Base-by-base conservation (phyloP, 1,139 yeast species). In the Pneumocystis oryctolagi region DNA sequence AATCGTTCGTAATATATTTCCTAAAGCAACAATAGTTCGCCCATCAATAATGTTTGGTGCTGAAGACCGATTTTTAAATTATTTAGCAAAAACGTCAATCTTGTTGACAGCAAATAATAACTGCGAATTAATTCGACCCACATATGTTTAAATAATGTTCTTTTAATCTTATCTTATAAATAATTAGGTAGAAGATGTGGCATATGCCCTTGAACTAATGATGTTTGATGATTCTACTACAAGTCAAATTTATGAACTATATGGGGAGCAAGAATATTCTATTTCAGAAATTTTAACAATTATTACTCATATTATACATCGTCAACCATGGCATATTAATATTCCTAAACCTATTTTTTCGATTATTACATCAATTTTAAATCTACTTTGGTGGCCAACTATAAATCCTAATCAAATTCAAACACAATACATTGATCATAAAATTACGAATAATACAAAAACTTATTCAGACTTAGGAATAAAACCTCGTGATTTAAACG, bases 1-100 rank as follows among this genome's bases (percentile, higher is more conserved):
- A 71, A 80, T 80, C 39, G 95, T 85, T 57, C 78, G 80, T 67
- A 87, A 83, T 62, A 80, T 81, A 62, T 74, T 81, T 64, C 95
- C 95, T 40, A 87, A 83, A 69, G 79, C 88, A 61, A 88, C 95
- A 42, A 87, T 88, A 71, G 94, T 88, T 58, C 84, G 96, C 74
- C 96, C 96, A 14, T 83, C 87, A 28, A 89, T 87, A 66, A 80
- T 87, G 82, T 88, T 76, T 72, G 95, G 95, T 58, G 79, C 85
- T 72, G 87, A 85, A 72, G 92, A 87, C 73, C 78, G 80, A 68
- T 82, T 88, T 72, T 78, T 88, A 70, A 84, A 84, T 75, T 80
- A 80, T 72, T 77, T 87, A 72, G 83, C 80, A 59, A 73, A 76
- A 63, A 68, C 71, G 39, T 77, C 80, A 69, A 79, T 81, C 70